Conservation (phyloP, 1,284 basidiomycete genomes). For the Irpex lacteus region DNA sequence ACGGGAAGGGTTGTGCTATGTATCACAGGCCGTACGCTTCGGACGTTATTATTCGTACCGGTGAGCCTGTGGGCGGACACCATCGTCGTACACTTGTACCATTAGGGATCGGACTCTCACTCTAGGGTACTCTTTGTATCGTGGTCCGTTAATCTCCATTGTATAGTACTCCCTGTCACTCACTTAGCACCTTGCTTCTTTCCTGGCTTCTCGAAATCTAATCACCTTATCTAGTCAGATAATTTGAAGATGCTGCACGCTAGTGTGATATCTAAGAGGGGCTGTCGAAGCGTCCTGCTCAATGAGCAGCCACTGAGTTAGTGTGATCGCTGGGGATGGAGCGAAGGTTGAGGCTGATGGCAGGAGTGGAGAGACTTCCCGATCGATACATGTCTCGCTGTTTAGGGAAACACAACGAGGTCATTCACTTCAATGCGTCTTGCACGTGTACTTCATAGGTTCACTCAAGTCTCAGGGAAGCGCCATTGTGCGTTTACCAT, state of each 20-base stretch:
- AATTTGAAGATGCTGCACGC: neutral
- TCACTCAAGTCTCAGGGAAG: neutral
- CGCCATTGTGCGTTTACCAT: conserved; percentile 1
- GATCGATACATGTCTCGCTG: neutral
- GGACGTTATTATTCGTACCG: neutral
- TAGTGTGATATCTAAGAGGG: neutral
- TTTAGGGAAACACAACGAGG: neutral
- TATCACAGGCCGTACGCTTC: neutral
- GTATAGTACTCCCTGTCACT: neutral
- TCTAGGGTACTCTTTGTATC: neutral
- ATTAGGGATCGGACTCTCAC: neutral
- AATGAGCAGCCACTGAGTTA: too few species aligned
- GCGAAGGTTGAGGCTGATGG: neutral
- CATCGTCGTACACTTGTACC: neutral
- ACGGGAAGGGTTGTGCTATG: neutral
- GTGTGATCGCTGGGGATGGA: neutral
- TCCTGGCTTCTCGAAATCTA: neutral
- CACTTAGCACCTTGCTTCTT: neutral
- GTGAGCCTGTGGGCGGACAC: neutral
- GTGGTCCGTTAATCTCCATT: neutral
- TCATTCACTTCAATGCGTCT: neutral
- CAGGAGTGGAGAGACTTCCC: conserved; percentile 5
- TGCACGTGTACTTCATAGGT: neutral
- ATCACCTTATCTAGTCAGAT: neutral
- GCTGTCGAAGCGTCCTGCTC: neutral